These are phyloP conservation scores for Beauveria sp. DNA, from an alignment of 2,329 filamentous ascomycete species.

Conservation along the genomic window DNA sequence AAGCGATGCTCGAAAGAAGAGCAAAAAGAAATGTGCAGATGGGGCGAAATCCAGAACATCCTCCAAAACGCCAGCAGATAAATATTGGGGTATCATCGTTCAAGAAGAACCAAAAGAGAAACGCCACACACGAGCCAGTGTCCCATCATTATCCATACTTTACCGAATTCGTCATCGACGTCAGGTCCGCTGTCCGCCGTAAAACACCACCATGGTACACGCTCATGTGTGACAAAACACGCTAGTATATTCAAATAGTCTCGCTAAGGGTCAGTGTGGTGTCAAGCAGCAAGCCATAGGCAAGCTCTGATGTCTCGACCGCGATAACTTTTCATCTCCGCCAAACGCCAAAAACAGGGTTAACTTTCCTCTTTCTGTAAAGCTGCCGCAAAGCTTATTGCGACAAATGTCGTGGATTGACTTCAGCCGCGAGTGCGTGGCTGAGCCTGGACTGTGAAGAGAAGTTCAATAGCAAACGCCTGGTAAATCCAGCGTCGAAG, in stretches of 20 bases:
- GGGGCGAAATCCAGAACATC: neutral
- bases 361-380: constrained; percentile 1
- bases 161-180: neutral
- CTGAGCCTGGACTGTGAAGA: neutral
- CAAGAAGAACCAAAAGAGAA: neutral
- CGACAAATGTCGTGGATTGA: neutral
- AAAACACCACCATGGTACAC: constrained; percentile 12
- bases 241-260: constrained; percentile 15
- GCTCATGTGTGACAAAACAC: constrained; percentile 14
- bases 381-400: constrained; percentile 4
- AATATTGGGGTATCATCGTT: neutral
- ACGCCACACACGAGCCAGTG: neutral
- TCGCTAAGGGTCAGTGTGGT: constrained; percentile 13
- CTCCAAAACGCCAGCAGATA: neutral
- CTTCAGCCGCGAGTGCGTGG: neutral
- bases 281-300: constrained; percentile 4
- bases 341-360: constrained; percentile 2
- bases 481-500: neutral
- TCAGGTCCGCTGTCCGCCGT: constrained; percentile 4
- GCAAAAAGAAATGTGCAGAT: neutral
- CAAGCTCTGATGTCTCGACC: constrained; percentile 8
- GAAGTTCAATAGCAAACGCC: neutral
- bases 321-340: constrained; percentile 11
- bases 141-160: neutral
- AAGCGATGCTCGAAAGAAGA: neutral